Evolutionary conservation across 2,329 filamentous ascomycete genomes (phyloP), one percentile per base, ranked within the genome.

Genomic region (Apiospora sp.): DNA sequence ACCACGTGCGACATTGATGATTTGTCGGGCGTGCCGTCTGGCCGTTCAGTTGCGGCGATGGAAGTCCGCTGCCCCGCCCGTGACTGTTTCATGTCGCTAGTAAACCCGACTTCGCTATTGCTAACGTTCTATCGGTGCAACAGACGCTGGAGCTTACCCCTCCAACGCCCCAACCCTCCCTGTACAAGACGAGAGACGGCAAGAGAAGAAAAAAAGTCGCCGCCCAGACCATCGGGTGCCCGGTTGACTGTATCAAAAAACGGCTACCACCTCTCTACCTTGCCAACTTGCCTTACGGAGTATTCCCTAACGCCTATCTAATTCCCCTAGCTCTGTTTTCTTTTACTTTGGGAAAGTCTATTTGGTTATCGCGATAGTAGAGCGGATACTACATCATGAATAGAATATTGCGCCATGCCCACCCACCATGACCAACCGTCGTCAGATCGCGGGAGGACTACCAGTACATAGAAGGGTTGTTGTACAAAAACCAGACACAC

Each of bases 61-160:
- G 58, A 64, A 64, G 58, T 41, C 58, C 58, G 58, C 58, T 7
- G 58, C 34, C 58, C 58, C 58, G 58, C 58, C 58, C n/a, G 34
- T 13, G 30, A 41, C 30, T 37, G 54, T 61, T 61, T 61, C 54
- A 61, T 10, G 30, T 61, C 27, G 30, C 30, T 61, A 61, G 54
- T 37, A 10, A 64, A 37, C 34, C 19, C 34, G 58, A 64, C 34
- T 41, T 64, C 34, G 58, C 58, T 64, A 6, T n/a, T 8, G 19
- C 34, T 64, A 30, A 64, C 34, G 30, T 64, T n/a, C 34, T 64
- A 41, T 37, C 54, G 54, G 19, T 61, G 16, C 58, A 22, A 37
- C 58, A 14, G 34, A 34, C 34, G 19, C 58, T 64, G 58, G 19
- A 64, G 58, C 58, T 64, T n/a, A 41, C 58, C 58, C 58, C 58